phyloP scores from a whole-genome alignment of 2,329 filamentous ascomycete species.

The Dactylellina sp. region DNA sequence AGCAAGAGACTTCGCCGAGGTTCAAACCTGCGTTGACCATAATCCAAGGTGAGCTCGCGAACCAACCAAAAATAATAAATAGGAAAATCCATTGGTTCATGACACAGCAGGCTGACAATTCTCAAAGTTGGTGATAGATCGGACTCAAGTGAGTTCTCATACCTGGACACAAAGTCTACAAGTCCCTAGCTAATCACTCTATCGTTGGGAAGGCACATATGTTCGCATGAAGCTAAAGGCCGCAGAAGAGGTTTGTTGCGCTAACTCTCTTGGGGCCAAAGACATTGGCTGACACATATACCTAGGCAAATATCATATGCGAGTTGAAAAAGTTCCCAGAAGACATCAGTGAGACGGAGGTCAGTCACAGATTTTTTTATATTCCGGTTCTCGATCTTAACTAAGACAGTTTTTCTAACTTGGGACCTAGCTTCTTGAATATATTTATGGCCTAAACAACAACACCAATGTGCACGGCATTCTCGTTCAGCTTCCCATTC shows the following conservation, averaged over 20 bases:
- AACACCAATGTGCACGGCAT: slow-evolving; percentile 88
- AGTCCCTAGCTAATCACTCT: slow-evolving; percentile 15
- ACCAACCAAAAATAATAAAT: background rate
- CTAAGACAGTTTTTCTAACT: slow-evolving; percentile 8
- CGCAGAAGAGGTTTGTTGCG: slow-evolving; percentile 78
- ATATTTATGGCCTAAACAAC: slow-evolving; percentile 85
- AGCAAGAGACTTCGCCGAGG: slow-evolving; percentile 83
- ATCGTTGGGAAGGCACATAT: slow-evolving; percentile 79
- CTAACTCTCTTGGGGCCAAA: slow-evolving; percentile 28
- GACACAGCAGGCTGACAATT: slow-evolving; percentile 31
- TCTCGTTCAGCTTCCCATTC: slow-evolving; percentile 91
- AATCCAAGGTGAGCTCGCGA: slow-evolving; percentile 78
- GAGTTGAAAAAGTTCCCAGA: slow-evolving; percentile 86
- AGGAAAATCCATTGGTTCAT: slow-evolving; percentile 7
- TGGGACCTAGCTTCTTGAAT: slow-evolving; percentile 73
- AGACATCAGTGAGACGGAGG: slow-evolving; percentile 80
- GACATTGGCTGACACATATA: slow-evolving; percentile 36
- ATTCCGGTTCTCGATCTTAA: background rate
- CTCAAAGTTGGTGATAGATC: slow-evolving; percentile 84
- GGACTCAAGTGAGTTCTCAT: slow-evolving; percentile 79
- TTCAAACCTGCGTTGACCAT: slow-evolving; percentile 93
- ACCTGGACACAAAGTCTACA: slow-evolving; percentile 7
- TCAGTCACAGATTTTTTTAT: slow-evolving; percentile 11
- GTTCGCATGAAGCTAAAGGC: slow-evolving; percentile 99
- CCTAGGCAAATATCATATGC: slow-evolving; percentile 86